Conservation (phyloP, 176 grass and related monocot genomes). For the Phoenix roebelenii region DNA sequence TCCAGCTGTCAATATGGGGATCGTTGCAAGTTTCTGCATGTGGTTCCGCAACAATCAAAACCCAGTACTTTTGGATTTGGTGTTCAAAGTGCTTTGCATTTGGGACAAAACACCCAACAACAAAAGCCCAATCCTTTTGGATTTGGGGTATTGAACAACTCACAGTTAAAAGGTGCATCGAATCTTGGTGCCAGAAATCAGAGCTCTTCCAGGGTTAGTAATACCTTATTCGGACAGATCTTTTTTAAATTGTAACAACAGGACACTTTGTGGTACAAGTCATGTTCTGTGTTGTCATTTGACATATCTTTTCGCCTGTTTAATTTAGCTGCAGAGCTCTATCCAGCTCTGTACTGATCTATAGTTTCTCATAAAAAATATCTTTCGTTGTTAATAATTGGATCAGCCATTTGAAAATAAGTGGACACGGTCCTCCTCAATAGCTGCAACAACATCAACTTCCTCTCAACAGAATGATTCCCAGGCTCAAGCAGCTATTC, state of each 20-base stretch:
- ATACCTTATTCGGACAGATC: too few relatives aligned
- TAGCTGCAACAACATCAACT: not conserved
- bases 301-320: not conserved
- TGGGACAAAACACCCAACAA: conserved; percentile 24
- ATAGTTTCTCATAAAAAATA: not conserved
- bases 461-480: conserved; percentile 36
- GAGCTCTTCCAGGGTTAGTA: conserved; percentile 19
- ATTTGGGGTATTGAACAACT: conserved; percentile 54
- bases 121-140: conserved; percentile 72
- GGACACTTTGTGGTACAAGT: too few relatives aligned
- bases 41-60: conserved; percentile 44
- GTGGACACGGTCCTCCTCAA: conserved; percentile 44
- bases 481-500: conserved; percentile 30
- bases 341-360: not conserved
- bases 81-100: not conserved
- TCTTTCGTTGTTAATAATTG: conserved; percentile 7
- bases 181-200: conserved; percentile 14
- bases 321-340: not conserved
- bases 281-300: too few relatives aligned
- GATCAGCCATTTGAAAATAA: conserved; percentile 87
- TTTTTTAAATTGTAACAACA: too few relatives aligned
- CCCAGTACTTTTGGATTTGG: conserved; percentile 75
- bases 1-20: conserved; percentile 74
- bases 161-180: conserved; percentile 26
- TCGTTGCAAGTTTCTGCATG: conserved; percentile 65